phyloP scores from a whole-genome alignment of 192 early-diverging fungal genomes.

The Coemansia sp. region DNA sequence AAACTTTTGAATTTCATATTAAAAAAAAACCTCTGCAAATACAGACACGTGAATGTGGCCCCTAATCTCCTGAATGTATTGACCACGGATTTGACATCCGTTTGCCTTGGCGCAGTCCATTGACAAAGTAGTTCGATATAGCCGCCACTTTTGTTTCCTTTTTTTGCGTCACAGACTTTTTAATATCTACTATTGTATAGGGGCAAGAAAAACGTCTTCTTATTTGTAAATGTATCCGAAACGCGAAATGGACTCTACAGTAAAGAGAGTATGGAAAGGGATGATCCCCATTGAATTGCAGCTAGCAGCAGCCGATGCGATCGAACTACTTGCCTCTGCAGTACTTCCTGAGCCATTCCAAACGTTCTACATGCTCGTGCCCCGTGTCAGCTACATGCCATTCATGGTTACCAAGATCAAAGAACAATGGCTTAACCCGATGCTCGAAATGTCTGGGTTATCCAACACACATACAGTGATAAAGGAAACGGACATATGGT shows the following conservation, averaged over 20 bases:
- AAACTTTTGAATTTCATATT: too few relatives aligned
- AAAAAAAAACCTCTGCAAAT: too few relatives aligned
- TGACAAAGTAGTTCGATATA: too few relatives aligned
- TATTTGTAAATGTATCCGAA: neutral
- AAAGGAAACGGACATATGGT: slow-evolving; percentile 66
- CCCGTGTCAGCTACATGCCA: slow-evolving; percentile 43
- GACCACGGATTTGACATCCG: neutral
- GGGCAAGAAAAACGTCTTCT: too few relatives aligned
- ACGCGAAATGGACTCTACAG: slow-evolving; percentile 4
- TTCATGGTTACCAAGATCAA: slow-evolving; percentile 27
- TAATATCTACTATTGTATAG: neutral
- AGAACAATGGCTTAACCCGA: slow-evolving; percentile 49
- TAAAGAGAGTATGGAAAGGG: slow-evolving; percentile 35
- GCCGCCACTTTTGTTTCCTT: neutral
- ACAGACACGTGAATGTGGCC: neutral
- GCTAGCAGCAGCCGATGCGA: slow-evolving; percentile 39
- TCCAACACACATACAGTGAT: neutral
- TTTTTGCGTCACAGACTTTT: neutral
- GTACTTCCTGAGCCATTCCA: slow-evolving; percentile 52
- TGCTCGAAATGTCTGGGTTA: slow-evolving; percentile 31
- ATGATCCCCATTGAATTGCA: slow-evolving; percentile 50
- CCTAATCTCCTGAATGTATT: neutral
- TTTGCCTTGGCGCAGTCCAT: too few relatives aligned
- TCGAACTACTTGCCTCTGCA: slow-evolving; percentile 49
- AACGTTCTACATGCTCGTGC: slow-evolving; percentile 45